These are phyloP conservation scores for Ceratocystis colombiana DNA, from an alignment of 2,329 filamentous ascomycete species.

Conservation along the genomic window DNA sequence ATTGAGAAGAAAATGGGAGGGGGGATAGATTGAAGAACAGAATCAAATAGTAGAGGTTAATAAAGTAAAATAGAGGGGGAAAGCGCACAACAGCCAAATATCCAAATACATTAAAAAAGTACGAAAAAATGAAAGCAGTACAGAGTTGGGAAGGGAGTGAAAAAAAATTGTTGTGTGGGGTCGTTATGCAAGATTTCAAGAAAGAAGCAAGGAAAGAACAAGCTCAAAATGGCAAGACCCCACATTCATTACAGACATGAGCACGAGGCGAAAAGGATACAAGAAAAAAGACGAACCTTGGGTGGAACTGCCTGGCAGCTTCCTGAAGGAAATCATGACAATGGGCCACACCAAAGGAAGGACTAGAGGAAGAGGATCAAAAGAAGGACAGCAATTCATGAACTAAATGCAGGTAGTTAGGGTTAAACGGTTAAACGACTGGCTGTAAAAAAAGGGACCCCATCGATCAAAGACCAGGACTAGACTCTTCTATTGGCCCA, in stretches of 20 bases:
- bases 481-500: not conserved
- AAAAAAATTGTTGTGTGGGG: slow-evolving; percentile 11
- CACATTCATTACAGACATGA: too few relatives aligned
- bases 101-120: not conserved
- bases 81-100: not conserved
- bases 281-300: not conserved
- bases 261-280: not conserved
- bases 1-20: slow-evolving; percentile 25
- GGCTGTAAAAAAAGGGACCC: too few relatives aligned
- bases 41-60: not conserved
- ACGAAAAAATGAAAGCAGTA: slow-evolving; percentile 15
- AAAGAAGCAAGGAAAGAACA: not conserved
- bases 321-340: slow-evolving; percentile 8
- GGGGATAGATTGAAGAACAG: slow-evolving; percentile 12
- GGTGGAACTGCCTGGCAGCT: not conserved
- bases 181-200: slow-evolving; percentile 1
- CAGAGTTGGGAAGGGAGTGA: not conserved
- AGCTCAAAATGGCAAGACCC: slow-evolving; percentile 1
- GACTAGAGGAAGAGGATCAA: not conserved
- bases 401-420: too few relatives aligned
- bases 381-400: not conserved
- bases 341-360: not conserved
- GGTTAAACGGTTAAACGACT: too few relatives aligned
- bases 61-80: not conserved
- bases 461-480: too few relatives aligned